These are phyloP conservation scores for Inga oerstediana DNA, from an alignment of 306 rosid species.

Conservation along the genomic window DNA sequence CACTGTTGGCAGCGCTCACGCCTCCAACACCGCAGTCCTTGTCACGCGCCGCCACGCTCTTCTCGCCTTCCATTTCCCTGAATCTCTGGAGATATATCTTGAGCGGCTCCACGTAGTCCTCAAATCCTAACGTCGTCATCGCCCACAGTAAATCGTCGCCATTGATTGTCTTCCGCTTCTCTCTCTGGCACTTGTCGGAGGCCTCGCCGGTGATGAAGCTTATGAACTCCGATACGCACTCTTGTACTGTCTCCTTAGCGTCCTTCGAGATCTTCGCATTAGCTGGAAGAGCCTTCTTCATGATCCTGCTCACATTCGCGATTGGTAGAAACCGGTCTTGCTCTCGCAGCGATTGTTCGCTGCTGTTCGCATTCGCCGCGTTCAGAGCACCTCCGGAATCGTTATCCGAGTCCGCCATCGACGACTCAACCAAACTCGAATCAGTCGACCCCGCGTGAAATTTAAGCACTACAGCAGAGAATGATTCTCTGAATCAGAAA, in stretches of 20 bases:
- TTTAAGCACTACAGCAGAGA: constrained; percentile 1
- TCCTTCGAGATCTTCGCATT: constrained; percentile 95
- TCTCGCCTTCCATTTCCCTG: constrained; percentile 85
- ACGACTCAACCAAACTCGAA: neutral
- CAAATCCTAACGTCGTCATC: constrained; percentile 63
- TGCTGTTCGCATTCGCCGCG: constrained; percentile 31
- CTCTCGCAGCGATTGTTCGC: constrained; percentile 70
- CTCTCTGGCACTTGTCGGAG: constrained; percentile 90
- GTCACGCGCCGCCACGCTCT: constrained; percentile 69
- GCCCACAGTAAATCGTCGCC: constrained; percentile 95
- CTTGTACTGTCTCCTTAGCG: constrained; percentile 90
- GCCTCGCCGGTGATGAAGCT: constrained; percentile 94
- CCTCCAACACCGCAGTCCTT: constrained; percentile 37
- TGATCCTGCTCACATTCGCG: constrained; percentile 90
- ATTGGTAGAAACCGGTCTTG: constrained; percentile 87
- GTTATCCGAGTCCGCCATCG: constrained; percentile 90
- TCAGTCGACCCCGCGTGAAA: neutral
- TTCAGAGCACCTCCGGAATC: constrained; percentile 66
- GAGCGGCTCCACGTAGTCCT: constrained; percentile 79
- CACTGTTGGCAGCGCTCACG: constrained; percentile 27
- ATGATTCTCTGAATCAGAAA: neutral
- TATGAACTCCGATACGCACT: constrained; percentile 92
- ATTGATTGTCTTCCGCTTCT: constrained; percentile 91
- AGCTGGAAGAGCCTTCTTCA: constrained; percentile 86
- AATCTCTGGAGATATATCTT: constrained; percentile 64